Percentiles rank a stretch among this genome's conserved stretches.
These are phyloP conservation scores for Globisporangium heterothallicum DNA, from an alignment of 352 stramenopile genomes.

Conservation along the genomic window DNA sequence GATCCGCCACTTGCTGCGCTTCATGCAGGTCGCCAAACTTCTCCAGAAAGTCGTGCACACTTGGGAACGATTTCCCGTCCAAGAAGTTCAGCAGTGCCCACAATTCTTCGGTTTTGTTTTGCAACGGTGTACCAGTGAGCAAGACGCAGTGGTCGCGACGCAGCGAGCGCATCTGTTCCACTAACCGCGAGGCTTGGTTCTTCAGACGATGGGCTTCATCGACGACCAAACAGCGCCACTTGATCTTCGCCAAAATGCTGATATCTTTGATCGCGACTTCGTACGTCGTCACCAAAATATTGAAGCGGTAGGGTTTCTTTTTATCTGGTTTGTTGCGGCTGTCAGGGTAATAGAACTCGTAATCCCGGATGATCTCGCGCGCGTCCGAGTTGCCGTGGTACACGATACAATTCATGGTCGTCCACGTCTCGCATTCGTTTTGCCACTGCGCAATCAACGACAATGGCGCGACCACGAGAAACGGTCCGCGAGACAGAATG, in stretches of 20 bases:
- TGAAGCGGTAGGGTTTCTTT: constrained; percentile 84
- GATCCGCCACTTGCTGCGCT: constrained; percentile 80
- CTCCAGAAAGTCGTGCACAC: constrained; percentile 90
- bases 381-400: constrained; percentile 96
- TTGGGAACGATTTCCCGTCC: constrained; percentile 91
- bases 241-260: constrained; percentile 92
- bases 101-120: constrained; percentile 99
- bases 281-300: constrained; percentile 89
- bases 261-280: constrained; percentile 90
- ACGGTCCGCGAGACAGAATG: constrained; percentile 90
- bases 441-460: constrained; percentile 99
- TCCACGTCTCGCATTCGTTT: constrained; percentile 98
- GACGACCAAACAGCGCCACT: constrained; percentile 85
- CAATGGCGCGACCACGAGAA: constrained; percentile 97
- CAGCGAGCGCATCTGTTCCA: constrained; percentile 82
- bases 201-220: constrained; percentile 89
- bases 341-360: constrained; percentile 93
- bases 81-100: constrained; percentile 99
- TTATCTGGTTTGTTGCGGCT: constrained; percentile 64
- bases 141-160: constrained; percentile 80
- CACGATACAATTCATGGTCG: constrained; percentile 98
- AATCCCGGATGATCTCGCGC: constrained; percentile 91
- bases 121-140: constrained; percentile 80
- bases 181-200: constrained; percentile 79
- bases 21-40: constrained; percentile 89